Evolutionary conservation across 2,329 filamentous ascomycete genomes (phyloP).

Genomic region (Alternaria ethzedia): DNA sequence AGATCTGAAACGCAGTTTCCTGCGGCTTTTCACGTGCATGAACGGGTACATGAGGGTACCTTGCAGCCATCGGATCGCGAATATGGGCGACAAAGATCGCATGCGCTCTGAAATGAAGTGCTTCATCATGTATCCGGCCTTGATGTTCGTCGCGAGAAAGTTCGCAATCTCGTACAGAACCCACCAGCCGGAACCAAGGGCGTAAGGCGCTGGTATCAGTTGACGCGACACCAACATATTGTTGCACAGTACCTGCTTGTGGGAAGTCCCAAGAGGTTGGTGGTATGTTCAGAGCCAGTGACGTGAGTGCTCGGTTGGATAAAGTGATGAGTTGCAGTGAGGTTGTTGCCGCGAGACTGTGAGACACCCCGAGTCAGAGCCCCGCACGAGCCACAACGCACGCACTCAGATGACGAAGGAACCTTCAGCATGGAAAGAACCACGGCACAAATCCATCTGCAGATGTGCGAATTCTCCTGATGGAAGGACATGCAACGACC

Average conservation of each 20-base stretch:
- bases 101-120: not conserved
- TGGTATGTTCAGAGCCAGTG: not conserved
- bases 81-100: not conserved
- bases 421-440: not conserved
- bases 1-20: conserved; percentile 3
- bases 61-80: not conserved
- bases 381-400: not conserved
- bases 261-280: not conserved
- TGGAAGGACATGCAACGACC: not conserved
- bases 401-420: not conserved
- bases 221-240: not conserved
- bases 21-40: conserved; percentile 1
- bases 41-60: not conserved
- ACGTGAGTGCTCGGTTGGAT: not conserved
- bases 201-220: not conserved
- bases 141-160: not conserved
- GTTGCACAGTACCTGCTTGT: not conserved
- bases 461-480: not conserved
- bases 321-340: conserved; percentile 3
- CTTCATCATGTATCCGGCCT: not conserved
- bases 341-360: conserved; percentile 2
- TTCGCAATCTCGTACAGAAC: not conserved
- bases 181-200: not conserved
- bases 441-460: not conserved
- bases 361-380: conserved; percentile 11